phyloP scores from a whole-genome alignment of 345 rosid genomes.

The Clarkia xantiana region DNA sequence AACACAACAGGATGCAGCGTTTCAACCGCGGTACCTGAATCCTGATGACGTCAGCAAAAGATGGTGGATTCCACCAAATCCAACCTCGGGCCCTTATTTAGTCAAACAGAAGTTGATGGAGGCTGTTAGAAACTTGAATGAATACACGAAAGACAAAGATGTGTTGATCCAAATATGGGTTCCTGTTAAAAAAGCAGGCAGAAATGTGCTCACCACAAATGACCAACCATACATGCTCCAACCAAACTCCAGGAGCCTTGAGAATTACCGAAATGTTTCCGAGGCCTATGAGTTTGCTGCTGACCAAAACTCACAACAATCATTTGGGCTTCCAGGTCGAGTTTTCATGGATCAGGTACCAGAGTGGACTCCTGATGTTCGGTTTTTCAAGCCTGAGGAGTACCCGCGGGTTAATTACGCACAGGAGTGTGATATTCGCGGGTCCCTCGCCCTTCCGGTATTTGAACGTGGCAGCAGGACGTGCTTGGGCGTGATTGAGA shows the following conservation, averaged over 20 bases:
- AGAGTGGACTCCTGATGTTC: conserved; percentile 96
- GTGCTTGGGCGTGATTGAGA: conserved; percentile 88
- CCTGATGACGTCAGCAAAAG: conserved; percentile 22
- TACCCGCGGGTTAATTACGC: conserved; percentile 64
- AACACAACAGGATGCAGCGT: background rate
- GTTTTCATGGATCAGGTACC: conserved; percentile 66
- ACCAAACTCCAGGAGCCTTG: conserved; percentile 42
- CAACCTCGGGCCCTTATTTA: conserved; percentile 19
- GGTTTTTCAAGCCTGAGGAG: conserved; percentile 52
- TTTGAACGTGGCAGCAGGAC: conserved; percentile 55
- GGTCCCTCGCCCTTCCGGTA: conserved; percentile 82
- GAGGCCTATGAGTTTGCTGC: conserved; percentile 49
- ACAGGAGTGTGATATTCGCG: conserved; percentile 45
- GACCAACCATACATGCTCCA: conserved; percentile 56
- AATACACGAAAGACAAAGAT: conserved; percentile 37
- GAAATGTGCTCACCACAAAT: conserved; percentile 54
- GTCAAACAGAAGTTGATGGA: conserved; percentile 45
- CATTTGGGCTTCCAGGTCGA: conserved; percentile 71
- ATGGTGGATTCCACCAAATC: conserved; percentile 57
- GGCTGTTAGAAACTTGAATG: conserved; percentile 39
- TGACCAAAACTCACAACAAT: conserved; percentile 49
- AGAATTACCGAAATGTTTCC: conserved; percentile 54
- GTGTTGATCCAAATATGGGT: conserved; percentile 81
- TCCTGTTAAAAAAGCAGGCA: conserved; percentile 51
- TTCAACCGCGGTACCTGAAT: background rate